phyloP scores from a whole-genome alignment of 169 alveolate species.

The Cryptosporidium baileyi region DNA sequence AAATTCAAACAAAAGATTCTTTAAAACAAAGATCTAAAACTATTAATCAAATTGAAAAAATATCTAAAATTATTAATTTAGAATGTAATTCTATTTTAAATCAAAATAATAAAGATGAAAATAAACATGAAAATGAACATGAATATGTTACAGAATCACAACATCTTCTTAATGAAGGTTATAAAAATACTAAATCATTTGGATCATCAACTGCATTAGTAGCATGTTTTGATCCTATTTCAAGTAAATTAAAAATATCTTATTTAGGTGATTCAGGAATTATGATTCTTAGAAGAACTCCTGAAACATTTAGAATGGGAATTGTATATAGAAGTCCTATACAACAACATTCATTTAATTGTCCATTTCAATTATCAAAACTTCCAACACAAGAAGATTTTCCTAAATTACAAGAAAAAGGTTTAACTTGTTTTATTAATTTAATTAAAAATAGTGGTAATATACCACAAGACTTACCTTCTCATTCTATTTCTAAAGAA shows the following conservation, averaged over 20 bases:
- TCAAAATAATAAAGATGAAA: not conserved
- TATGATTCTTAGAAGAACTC: conserved; percentile 72
- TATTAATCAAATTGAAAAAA: not conserved
- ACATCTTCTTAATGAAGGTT: conserved; percentile 67
- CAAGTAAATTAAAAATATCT: conserved; percentile 66
- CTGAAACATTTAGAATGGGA: conserved; percentile 71
- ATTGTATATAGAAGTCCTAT: conserved; percentile 75
- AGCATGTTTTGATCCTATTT: conserved; percentile 60
- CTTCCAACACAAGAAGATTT: conserved; percentile 77
- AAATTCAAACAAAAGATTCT: not conserved
- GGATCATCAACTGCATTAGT: conserved; percentile 77
- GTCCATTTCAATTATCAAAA: conserved; percentile 81
- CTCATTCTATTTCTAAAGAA: conserved; percentile 63
- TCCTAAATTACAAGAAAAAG: conserved; percentile 69
- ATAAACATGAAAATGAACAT: not conserved
- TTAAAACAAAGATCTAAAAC: not conserved
- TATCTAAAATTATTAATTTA: not conserved
- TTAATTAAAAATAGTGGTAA: conserved; percentile 69
- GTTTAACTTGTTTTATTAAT: conserved; percentile 71
- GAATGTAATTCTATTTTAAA: not conserved
- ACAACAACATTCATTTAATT: conserved; percentile 84
- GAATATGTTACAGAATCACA: not conserved
- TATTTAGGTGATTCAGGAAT: conserved; percentile 78
- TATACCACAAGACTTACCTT: conserved; percentile 76
- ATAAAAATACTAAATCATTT: conserved; percentile 34